phyloP scores from a whole-genome alignment of 768 basidiomycete genomes.

The Boletus subparvulus region DNA sequence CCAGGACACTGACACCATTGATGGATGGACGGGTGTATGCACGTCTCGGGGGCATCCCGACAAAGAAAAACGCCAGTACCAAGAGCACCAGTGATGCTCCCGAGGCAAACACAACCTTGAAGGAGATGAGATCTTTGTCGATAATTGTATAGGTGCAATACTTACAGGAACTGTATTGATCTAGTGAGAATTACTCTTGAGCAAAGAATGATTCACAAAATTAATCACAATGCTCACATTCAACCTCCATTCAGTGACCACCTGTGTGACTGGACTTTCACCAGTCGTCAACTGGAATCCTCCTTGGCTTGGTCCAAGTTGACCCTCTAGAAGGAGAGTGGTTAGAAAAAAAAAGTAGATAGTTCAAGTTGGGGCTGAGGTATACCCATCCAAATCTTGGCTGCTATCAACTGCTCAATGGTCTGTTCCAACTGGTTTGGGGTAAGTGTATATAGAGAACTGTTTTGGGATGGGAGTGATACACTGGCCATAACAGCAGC shows the following conservation, averaged over 20 bases:
- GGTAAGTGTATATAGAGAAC: neutral
- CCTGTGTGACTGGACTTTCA: conserved; percentile 6
- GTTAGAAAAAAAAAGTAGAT: neutral
- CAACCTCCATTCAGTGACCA: conserved; percentile 9
- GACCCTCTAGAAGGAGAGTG: conserved; percentile 3
- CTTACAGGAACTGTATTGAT: conserved; percentile 18
- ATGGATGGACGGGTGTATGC: neutral
- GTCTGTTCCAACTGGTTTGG: neutral
- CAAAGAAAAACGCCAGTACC: neutral
- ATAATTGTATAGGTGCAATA: neutral
- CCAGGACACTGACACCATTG: conserved; percentile 10
- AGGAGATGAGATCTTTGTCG: neutral
- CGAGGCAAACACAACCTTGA: conserved; percentile 5
- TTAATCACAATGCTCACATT: conserved; percentile 2
- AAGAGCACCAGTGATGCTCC: conserved; percentile 5
- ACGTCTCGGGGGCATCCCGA: neutral
- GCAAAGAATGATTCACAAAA: neutral
- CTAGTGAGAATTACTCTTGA: neutral
- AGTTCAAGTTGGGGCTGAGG: too few species aligned
- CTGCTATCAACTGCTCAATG: conserved; percentile 2
- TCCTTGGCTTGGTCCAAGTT: neutral
- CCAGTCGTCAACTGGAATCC: conserved; percentile 2
- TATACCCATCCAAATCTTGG: conserved; percentile 12
- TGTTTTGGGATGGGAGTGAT: neutral
- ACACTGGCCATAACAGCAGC: neutral